Conservation (phyloP, 2,329 filamentous ascomycete genomes). For the Monilinia fructigena region DNA sequence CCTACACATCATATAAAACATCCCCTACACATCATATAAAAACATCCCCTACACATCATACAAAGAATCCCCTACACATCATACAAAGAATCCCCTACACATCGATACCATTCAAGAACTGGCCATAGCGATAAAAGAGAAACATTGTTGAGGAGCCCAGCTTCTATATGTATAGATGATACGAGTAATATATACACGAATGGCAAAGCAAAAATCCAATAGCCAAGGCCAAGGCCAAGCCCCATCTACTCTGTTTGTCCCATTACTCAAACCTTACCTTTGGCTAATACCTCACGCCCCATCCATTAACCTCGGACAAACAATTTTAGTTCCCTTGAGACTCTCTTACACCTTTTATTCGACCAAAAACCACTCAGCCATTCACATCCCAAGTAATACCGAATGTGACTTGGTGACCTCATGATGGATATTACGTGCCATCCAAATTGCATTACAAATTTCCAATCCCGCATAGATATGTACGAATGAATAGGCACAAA, state of each 20-base stretch:
- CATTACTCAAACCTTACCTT: conserved; percentile 1
- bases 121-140: background rate
- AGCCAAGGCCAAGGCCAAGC: background rate
- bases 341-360: background rate
- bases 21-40: background rate
- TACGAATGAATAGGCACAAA: background rate
- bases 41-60: background rate
- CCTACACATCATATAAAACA: background rate
- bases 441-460: conserved; percentile 15
- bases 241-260: background rate
- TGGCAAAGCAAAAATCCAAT: background rate
- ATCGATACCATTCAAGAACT: background rate
- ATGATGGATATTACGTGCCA: background rate
- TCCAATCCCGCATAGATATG: background rate
- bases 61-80: background rate
- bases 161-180: background rate
- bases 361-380: background rate
- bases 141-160: background rate
- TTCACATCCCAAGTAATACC: conserved; percentile 1
- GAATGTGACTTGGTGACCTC: conserved; percentile 9
- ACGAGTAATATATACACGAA: background rate
- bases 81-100: background rate
- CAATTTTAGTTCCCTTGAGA: conserved; percentile 1
- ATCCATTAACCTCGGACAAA: background rate
- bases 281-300: background rate